These are phyloP conservation scores for Penicillium desertorum DNA, from an alignment of 495 filamentous ascomycete genomes.

Conservation along the genomic window DNA sequence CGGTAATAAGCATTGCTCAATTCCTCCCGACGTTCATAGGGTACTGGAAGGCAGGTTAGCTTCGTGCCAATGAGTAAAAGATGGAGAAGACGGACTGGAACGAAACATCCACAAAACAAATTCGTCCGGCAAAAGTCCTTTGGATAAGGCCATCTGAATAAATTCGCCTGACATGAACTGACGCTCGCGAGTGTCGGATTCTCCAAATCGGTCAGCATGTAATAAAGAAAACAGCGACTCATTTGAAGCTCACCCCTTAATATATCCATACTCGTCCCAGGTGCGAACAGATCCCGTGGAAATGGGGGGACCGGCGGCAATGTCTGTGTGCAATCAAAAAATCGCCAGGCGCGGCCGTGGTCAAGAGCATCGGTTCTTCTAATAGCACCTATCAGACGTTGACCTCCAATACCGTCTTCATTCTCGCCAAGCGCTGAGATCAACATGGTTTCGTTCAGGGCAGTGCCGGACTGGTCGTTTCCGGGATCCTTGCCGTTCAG, in stretches of 20 bases:
- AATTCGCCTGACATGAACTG: constrained; percentile 68
- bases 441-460: constrained; percentile 45
- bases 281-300: constrained; percentile 30
- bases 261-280: constrained; percentile 28
- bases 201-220: constrained; percentile 22
- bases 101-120: constrained; percentile 72
- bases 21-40: constrained; percentile 57
- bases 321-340: constrained; percentile 51
- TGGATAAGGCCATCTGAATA: constrained; percentile 43
- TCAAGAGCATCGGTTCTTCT: constrained; percentile 71
- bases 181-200: constrained; percentile 55
- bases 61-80: neutral
- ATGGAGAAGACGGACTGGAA: constrained; percentile 44
- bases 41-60: constrained; percentile 41
- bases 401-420: constrained; percentile 50
- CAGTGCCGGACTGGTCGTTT: neutral
- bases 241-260: constrained; percentile 37
- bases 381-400: constrained; percentile 67
- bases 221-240: neutral
- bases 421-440: constrained; percentile 50
- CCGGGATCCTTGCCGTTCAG: neutral
- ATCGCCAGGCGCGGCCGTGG: constrained; percentile 61
- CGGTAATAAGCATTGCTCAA: constrained; percentile 65
- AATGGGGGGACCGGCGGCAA: constrained; percentile 39
- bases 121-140: constrained; percentile 62